A percentile compares a stretch with the other conserved stretches of the same genome.
phyloP scores from a whole-genome alignment of 345 rosid species.

The Lenwebbia sp. region DNA sequence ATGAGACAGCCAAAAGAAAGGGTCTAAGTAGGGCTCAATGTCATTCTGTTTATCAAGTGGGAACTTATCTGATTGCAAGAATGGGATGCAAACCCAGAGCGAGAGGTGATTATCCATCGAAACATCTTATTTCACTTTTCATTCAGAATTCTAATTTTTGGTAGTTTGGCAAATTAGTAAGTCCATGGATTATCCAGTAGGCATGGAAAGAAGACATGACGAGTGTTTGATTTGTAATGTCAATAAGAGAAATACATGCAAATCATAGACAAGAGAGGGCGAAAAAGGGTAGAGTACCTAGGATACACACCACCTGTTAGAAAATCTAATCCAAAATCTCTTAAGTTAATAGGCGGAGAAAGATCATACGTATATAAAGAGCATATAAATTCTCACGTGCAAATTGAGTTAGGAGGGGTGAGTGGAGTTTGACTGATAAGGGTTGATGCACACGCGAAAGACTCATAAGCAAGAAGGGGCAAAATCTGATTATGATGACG shows the following conservation, averaged over 20 bases:
- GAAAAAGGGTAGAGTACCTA: neutral
- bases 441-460: neutral
- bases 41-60: neutral
- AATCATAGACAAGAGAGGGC: neutral
- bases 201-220: neutral
- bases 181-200: neutral
- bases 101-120: neutral
- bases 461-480: accelerated
- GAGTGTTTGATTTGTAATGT: neutral
- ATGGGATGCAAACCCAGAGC: neutral
- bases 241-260: neutral
- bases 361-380: neutral
- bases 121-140: too few relatives aligned
- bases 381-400: neutral
- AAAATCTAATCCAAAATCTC: accelerated
- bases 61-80: too few relatives aligned
- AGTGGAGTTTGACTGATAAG: accelerated
- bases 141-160: too few relatives aligned
- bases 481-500: accelerated
- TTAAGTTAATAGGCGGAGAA: neutral
- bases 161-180: neutral
- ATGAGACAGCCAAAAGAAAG: too few relatives aligned
- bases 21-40: too few relatives aligned
- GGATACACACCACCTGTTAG: accelerated
- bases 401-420: accelerated